phyloP scores from a whole-genome alignment of 352 stramenopile species.

The Pythium volutum region DNA sequence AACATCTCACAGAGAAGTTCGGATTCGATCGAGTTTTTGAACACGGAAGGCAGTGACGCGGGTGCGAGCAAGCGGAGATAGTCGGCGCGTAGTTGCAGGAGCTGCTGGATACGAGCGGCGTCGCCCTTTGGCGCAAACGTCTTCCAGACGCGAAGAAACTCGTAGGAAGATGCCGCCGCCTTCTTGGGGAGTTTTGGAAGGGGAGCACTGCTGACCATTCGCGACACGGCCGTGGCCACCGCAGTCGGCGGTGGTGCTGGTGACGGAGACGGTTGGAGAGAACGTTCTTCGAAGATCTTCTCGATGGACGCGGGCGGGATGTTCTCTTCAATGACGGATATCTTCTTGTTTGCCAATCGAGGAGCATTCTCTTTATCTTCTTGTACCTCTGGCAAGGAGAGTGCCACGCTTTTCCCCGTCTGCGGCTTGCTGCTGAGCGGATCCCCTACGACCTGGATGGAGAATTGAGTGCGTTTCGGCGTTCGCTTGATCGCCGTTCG shows the following conservation, averaged over 20 bases:
- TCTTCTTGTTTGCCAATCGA: slow-evolving; percentile 1
- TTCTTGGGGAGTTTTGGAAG: slow-evolving; percentile 64
- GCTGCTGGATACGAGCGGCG: slow-evolving; percentile 21
- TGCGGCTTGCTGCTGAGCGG: neutral
- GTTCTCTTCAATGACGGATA: slow-evolving; percentile 7
- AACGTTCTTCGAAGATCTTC: neutral
- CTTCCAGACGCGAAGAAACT: slow-evolving; percentile 81
- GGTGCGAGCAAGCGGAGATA: slow-evolving; percentile 53
- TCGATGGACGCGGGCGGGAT: neutral
- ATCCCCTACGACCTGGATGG: slow-evolving; percentile 41
- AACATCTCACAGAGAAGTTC: slow-evolving; percentile 73
- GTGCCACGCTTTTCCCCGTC: neutral
- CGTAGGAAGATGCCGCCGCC: slow-evolving; percentile 65
- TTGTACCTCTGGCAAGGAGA: slow-evolving; percentile 12
- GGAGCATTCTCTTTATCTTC: slow-evolving; percentile 25
- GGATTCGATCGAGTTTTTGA: slow-evolving; percentile 74
- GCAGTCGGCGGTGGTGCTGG: neutral
- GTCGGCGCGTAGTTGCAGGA: slow-evolving; percentile 37
- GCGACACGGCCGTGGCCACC: no score
- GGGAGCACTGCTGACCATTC: slow-evolving; percentile 2
- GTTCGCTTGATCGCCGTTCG: slow-evolving; percentile 63
- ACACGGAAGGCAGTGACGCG: slow-evolving; percentile 37
- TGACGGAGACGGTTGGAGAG: neutral
- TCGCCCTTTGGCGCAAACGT: slow-evolving; percentile 49
- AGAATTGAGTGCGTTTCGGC: slow-evolving; percentile 44